Evolutionary conservation across 2,329 filamentous ascomycete genomes (phyloP), one percentile per base, ranked within the genome.

Genomic region (Fusarium pseudoanthophilum): DNA sequence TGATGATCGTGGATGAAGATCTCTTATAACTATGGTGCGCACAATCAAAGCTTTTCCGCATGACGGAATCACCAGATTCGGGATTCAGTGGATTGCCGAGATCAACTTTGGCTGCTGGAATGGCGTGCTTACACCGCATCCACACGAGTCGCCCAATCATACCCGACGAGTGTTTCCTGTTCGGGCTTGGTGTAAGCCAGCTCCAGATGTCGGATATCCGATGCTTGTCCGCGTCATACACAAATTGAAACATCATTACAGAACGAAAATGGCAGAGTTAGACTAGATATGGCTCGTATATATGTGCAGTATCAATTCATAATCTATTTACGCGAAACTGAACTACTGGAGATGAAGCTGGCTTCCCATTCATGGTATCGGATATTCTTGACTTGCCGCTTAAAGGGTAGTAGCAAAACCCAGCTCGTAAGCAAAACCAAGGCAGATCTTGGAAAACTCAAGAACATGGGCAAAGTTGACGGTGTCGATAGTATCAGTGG

Each of bases 401-500:
- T 46, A 74, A 3, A 75, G 62, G 4, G 28, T 66, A 4, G 74
- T 45, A n/a, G 75, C 73, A 51, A 93, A 93, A 6, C 92, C 83
- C 39, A 87, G 76, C 80, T 87, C 86, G 59, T 86, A 87, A 6
- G 80, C 80, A 67, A 85, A 86, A 1, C 84, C 85, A 24, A 85
- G 78, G 11, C 84, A 86, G 76, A 87, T 78, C 78, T 83, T 84
- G 34, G 88, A 89, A 78, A 92, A 90, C 82, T 92, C 88, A 18
- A 91, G 81, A 84, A 92, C 90, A 79, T 92, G 90, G 73, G 88
- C 85, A 78, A 91, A 92, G 77, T 86, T 91, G 66, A 95, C 83
- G 72, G 90, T 91, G 78, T 92, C 87, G 73, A 95, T 89, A 78
- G 89, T 89, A 79, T 95, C 93, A 67, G 91, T 88, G 1, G 91